Evolutionary conservation across 2,329 filamentous ascomycete species (phyloP).

Genomic region (Fusarium sp.): DNA sequence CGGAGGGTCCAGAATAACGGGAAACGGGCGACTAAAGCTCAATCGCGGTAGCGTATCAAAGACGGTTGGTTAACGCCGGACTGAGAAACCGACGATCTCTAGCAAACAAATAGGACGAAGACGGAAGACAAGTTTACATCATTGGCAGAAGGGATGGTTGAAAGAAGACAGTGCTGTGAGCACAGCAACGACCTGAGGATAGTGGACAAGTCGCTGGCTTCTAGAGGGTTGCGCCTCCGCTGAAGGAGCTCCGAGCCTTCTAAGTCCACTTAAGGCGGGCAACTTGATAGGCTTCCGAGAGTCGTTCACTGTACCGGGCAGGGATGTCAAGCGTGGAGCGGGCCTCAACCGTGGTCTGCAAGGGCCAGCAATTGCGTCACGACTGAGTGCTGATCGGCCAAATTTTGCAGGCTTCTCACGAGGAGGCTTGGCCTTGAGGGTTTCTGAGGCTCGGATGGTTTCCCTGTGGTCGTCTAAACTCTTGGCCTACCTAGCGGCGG

Average conservation of each 20-base stretch:
- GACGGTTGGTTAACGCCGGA: conserved; percentile 11
- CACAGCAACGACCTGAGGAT: conserved; percentile 9
- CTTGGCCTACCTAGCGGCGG: conserved; percentile 36
- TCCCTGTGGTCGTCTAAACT: conserved; percentile 38
- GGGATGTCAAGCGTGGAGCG: conserved; percentile 21
- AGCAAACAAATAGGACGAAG: conserved; percentile 5
- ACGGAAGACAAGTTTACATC: conserved; percentile 7
- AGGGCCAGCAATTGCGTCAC: conserved; percentile 51
- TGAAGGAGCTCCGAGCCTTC: conserved; percentile 14
- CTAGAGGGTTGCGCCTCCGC: conserved; percentile 19
- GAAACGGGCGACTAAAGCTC: conserved; percentile 12
- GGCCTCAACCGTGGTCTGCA: conserved; percentile 42
- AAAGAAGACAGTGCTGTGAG: conserved; percentile 11
- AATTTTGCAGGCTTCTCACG: conserved; percentile 44
- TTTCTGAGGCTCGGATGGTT: conserved; percentile 38
- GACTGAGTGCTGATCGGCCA: conserved; percentile 48
- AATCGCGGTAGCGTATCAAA: conserved; percentile 24
- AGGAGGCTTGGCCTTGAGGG: conserved; percentile 31
- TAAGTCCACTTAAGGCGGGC: conserved; percentile 20
- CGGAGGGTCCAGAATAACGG: conserved; percentile 24
- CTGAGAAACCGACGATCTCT: conserved; percentile 19
- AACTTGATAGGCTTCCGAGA: conserved; percentile 20
- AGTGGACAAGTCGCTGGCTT: conserved; percentile 24
- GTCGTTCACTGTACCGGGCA: not conserved
- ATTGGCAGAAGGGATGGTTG: conserved; percentile 8